These are phyloP conservation scores for Hygrocybe punicea DNA, from an alignment of 768 basidiomycete species.

Conservation along the genomic window DNA sequence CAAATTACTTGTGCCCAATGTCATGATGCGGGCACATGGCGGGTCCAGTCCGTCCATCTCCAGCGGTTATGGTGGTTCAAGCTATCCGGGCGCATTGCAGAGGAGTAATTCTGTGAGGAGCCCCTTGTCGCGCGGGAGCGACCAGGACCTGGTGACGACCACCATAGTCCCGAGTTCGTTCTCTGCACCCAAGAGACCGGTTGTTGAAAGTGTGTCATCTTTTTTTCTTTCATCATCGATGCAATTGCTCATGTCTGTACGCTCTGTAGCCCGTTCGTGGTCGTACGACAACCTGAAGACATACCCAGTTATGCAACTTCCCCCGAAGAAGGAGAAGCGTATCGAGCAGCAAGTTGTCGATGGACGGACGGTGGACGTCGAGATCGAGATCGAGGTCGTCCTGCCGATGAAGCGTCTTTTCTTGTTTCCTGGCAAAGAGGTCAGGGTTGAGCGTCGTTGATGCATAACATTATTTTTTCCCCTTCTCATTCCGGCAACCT, in stretches of 20 bases:
- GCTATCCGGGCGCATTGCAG: conserved; percentile 16
- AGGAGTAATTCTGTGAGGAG: conserved; percentile 26
- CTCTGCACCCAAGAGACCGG: conserved; percentile 36
- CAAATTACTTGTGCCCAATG: conserved; percentile 52
- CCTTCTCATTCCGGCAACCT: not conserved
- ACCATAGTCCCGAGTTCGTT: not conserved
- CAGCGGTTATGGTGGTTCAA: conserved; percentile 29
- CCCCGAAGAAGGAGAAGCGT: conserved; percentile 55
- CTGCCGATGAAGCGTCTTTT: conserved; percentile 64
- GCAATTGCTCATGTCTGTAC: not conserved
- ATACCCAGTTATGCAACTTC: conserved; percentile 60
- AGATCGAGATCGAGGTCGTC: conserved; percentile 54
- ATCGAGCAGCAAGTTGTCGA: conserved; percentile 51
- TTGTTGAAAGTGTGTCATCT: conserved; percentile 49
- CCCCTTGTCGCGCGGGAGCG: conserved; percentile 32
- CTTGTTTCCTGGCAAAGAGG: conserved; percentile 52
- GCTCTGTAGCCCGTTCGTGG: conserved; percentile 59
- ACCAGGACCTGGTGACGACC: conserved; percentile 19
- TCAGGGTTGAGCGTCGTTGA: conserved; percentile 3
- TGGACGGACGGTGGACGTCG: conserved; percentile 47
- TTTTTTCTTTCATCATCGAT: conserved; percentile 1
- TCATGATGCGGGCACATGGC: conserved; percentile 40
- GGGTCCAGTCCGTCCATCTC: conserved; percentile 39
- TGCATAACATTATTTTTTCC: not conserved
- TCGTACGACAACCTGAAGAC: conserved; percentile 71